These are phyloP conservation scores for Pestalotiopsis sp. DNA, from an alignment of 2,329 filamentous ascomycete genomes.

Conservation along the genomic window DNA sequence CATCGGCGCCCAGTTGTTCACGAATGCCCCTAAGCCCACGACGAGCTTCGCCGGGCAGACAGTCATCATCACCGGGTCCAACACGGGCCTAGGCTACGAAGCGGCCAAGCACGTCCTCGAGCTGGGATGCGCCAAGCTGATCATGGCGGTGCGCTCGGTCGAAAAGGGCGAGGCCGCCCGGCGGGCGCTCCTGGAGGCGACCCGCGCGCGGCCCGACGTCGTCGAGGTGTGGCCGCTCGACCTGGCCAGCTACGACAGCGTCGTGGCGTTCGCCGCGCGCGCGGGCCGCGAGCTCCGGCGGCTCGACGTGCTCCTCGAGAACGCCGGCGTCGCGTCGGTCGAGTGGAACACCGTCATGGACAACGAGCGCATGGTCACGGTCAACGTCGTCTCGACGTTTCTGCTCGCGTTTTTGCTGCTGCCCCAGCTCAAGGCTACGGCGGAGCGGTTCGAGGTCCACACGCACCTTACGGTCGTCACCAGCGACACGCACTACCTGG, in stretches of 20 bases:
- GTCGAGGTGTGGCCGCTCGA: slow-evolving; percentile 13
- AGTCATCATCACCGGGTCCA: slow-evolving; percentile 1
- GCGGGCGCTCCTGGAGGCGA: neutral
- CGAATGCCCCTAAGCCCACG: neutral
- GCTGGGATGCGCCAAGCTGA: slow-evolving; percentile 5
- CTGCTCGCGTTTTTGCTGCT: neutral
- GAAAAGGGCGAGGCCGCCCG: neutral
- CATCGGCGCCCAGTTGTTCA: neutral
- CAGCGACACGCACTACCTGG: slow-evolving; percentile 3
- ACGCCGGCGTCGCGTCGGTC: slow-evolving; percentile 2
- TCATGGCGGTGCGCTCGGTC: neutral
- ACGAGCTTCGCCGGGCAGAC: slow-evolving; percentile 2
- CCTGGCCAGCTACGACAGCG: slow-evolving; percentile 12
- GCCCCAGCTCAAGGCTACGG: neutral
- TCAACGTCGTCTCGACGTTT: slow-evolving; percentile 4
- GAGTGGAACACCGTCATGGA: neutral
- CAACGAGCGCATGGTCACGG: slow-evolving; percentile 7
- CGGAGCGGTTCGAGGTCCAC: neutral
- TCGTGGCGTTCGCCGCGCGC: slow-evolving; percentile 2
- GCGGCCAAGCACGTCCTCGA: neutral
- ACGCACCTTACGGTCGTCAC: neutral
- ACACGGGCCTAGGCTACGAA: slow-evolving; percentile 7
- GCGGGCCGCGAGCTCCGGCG: neutral
- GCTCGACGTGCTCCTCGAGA: neutral
- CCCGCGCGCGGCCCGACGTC: neutral